Conservation (phyloP, 2,329 filamentous ascomycete genomes). For the Trichoderma sp. region DNA sequence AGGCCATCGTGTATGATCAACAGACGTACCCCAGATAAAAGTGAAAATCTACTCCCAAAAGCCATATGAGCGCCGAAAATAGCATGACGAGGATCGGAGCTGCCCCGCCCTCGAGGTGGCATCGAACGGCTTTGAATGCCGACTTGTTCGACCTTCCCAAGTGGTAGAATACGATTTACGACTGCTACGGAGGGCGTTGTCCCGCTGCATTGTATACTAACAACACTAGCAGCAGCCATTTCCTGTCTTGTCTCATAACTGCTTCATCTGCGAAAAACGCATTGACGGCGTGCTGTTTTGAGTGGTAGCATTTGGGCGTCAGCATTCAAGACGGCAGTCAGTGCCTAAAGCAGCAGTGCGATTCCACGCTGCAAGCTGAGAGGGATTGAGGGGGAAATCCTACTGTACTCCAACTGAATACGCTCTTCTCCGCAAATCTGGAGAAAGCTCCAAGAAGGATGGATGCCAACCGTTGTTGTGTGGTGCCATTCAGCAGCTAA, state of each 20-base stretch:
- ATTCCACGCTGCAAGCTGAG: background rate
- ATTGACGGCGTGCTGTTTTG: background rate
- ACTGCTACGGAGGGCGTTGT: background rate
- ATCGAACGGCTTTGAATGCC: slow-evolving; percentile 12
- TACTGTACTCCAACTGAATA: background rate
- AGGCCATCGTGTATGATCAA: too few species aligned
- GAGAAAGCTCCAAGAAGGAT: background rate
- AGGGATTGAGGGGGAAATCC: background rate
- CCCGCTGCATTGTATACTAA: background rate
- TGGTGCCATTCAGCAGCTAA: background rate
- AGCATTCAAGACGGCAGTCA: background rate
- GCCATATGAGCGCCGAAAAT: background rate
- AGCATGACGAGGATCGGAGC: background rate
- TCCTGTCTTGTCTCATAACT: background rate
- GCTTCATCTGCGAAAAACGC: background rate
- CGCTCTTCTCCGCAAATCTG: background rate
- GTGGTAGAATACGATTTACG: background rate
- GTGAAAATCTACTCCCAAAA: background rate
- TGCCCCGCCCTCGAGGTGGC: background rate
- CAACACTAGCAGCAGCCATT: background rate
- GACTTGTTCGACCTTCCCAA: slow-evolving; percentile 19
- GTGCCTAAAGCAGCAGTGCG: background rate
- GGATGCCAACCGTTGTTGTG: background rate
- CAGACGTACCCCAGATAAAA: background rate
- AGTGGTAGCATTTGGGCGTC: background rate